Evolutionary conservation across 1,284 basidiomycete species (phyloP), one percentile per base, ranked within the genome.

Genomic region (Hymenochaete sp.): DNA sequence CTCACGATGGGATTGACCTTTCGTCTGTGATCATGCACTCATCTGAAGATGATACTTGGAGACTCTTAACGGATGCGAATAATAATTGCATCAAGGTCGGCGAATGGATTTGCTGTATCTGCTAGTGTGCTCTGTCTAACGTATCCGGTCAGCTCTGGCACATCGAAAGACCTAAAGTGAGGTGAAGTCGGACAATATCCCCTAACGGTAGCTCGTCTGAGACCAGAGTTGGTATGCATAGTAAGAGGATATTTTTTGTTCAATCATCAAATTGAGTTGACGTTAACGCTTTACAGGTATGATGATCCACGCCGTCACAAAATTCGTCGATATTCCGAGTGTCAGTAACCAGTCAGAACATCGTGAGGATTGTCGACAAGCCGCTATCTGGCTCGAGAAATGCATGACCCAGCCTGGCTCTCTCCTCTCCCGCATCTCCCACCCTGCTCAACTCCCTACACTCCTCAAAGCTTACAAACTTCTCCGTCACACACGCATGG

Each of bases 301-400:
- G 9, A 67, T 87, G 63, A 64, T 74, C 4, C 79, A 77, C 56
- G 84, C 87, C 0, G 70, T 98, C 2, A 79, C 85, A 2, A 88
- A 86, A 57, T 91, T 98, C 52, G 73, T 97, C 5, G 79, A 90
- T 0, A 86, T 92, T 38, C 86, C 82, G 1, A 93, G 91, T 44
- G 75, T 98, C 43, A 91, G 88, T 55, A 80, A 78, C 43, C 65
- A 67, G 43, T 72, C 77, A 3, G 62, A 67, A 2, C 76, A 85
- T 57, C 73, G 79, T 21, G 95, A 98, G 63, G 86, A 93, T 56
- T 96, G 93, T 58, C 73, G 91, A 45, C 92, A 96, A 59, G 85
- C 89, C 1, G 92, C 91, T 2, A 82, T 93, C 33, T 91, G 91
- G 78, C 65, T 96, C 44, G 84, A 84, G 57, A 91, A 90, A 55